Evolutionary conservation across 2,329 filamentous ascomycete species (phyloP), one percentile per base, ranked within the genome.

Genomic region (Clonostachys sp.): DNA sequence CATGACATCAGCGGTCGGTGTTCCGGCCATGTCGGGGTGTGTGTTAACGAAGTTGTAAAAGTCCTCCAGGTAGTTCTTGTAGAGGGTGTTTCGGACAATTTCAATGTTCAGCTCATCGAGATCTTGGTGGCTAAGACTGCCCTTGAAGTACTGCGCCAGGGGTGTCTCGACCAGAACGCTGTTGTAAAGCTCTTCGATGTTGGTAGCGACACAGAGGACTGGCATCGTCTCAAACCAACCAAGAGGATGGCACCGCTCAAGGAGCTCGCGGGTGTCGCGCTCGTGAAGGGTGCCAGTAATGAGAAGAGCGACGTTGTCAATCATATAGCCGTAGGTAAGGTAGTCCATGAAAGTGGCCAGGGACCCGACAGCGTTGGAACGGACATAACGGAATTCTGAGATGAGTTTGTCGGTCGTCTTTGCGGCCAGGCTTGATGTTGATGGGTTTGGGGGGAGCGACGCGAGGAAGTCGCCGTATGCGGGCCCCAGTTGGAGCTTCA

Each of bases 201-300:
- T 99, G 45, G 92, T 96, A 34, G 94, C 94, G 41, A 97, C 92
- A 64, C 92, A 97, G 46, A 99, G 86, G 5, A 96, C 94, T 0
- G 94, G 95, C 86, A 99, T 91, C 9, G 94, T 96, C 76, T 99
- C 94, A 66, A 99, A 99, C 91, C 91, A 97, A 57, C 94, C 94
- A 8, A 99, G 80, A 7, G 94, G 94, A 61, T 99, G 95, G 70
- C 95, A 99, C 68, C 94, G 80, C 63, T 97, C 94, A 46, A 99
- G 75, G 53, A 99, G 81, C 72, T 99, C 94, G 50, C 91, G 85
- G 5, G 94, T 99, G 67, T 99, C 94, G 64, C 94, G 84, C 73
- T 99, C 95, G 71, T 99, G 94, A 33, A 99, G 81, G 12, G 94
- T 99, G 52, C 94, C 94, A 18, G 94, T 99, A 68, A 99, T 99